Evolutionary conservation across 176 grass and related monocot genomes (phyloP).

Genomic region (Microstegium vimineum): DNA sequence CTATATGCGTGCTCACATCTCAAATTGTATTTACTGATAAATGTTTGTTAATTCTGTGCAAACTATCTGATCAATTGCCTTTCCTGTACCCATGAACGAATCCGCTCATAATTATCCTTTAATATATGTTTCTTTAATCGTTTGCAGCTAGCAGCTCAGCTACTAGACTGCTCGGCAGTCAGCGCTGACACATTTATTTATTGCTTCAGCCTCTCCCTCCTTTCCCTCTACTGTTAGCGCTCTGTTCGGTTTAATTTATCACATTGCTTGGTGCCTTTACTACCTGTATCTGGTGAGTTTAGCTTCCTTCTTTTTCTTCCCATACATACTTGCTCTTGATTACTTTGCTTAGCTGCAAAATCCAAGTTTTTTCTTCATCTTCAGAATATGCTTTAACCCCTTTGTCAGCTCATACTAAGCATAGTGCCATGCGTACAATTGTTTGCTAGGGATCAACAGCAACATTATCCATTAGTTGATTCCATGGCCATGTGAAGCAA

Average conservation of each 20-base stretch:
- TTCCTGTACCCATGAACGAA: too few relatives aligned
- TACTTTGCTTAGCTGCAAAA: background rate
- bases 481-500: too few relatives aligned
- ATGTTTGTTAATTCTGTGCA: too few relatives aligned
- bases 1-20: too few relatives aligned
- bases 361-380: background rate
- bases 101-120: too few relatives aligned
- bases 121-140: too few relatives aligned
- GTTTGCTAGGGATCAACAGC: background rate
- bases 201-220: too few relatives aligned
- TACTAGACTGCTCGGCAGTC: too few relatives aligned
- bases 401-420: background rate
- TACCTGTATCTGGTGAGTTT: constrained; percentile 24
- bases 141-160: too few relatives aligned
- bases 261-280: background rate
- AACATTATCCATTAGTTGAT: background rate
- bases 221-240: background rate
- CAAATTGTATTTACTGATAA: too few relatives aligned
- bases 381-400: background rate
- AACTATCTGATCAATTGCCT: too few relatives aligned
- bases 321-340: background rate
- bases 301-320: background rate
- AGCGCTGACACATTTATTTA: too few relatives aligned
- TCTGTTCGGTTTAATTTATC: background rate
- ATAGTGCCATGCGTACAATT: background rate